These are phyloP conservation scores for Diaporthe vexans DNA, from an alignment of 2,329 filamentous ascomycete species.

Conservation along the genomic window DNA sequence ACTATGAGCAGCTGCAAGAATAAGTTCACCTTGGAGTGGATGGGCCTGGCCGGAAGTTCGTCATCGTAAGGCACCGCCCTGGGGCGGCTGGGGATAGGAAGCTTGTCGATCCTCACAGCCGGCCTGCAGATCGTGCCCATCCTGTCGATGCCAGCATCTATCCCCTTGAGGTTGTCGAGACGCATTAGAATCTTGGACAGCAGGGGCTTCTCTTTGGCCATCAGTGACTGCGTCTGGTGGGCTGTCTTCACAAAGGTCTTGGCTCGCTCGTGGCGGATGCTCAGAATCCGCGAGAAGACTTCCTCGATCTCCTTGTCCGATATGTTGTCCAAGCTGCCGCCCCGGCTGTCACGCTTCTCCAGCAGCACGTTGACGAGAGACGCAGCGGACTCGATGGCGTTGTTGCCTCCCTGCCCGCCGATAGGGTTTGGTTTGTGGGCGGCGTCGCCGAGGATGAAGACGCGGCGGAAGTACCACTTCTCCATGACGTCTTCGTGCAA, in stretches of 20 bases:
- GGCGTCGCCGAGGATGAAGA: constrained; percentile 51
- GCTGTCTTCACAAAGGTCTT: constrained; percentile 1
- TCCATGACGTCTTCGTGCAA: constrained; percentile 52
- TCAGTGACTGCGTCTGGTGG: not conserved
- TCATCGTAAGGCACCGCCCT: not conserved
- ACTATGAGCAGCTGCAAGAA: not conserved
- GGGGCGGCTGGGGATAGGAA: not conserved
- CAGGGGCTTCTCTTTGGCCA: constrained; percentile 1
- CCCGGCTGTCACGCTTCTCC: constrained; percentile 21
- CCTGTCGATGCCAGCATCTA: not conserved
- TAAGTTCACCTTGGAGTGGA: not conserved
- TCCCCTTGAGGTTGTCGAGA: not conserved
- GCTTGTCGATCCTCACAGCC: constrained; percentile 17
- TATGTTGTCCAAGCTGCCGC: constrained; percentile 6
- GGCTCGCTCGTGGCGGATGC: constrained; percentile 10
- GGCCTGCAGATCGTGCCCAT: not conserved
- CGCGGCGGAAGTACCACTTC: constrained; percentile 51
- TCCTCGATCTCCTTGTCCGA: constrained; percentile 4
- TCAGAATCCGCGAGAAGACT: not conserved
- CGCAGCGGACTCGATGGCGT: constrained; percentile 7
- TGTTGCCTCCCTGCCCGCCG: constrained; percentile 23
- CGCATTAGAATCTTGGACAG: not conserved
- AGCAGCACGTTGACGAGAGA: constrained; percentile 15
- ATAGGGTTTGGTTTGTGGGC: constrained; percentile 48
- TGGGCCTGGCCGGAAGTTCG: constrained; percentile 6